These are phyloP conservation scores for Hygrophoropsis aurantiaca DNA, from an alignment of 768 basidiomycete genomes.

Conservation along the genomic window DNA sequence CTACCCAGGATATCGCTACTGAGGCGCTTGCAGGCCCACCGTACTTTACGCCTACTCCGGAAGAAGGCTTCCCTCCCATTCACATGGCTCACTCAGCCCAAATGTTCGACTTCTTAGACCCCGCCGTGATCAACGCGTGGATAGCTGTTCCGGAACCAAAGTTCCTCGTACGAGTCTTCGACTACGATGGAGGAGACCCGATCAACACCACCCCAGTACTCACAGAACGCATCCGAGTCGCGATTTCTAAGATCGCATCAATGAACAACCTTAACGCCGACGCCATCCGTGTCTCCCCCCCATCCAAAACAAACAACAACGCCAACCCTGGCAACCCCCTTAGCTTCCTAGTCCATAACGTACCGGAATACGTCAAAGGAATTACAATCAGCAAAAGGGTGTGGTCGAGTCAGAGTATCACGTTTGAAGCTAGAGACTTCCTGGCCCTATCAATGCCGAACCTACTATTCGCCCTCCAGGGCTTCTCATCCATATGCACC, in stretches of 20 bases:
- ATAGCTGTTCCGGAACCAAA: not conserved
- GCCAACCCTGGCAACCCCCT: not conserved
- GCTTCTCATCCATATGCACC: not conserved
- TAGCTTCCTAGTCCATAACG: not conserved
- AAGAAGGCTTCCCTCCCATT: not conserved
- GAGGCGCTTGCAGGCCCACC: not conserved
- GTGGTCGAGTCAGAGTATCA: not conserved
- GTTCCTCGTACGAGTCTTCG: not conserved
- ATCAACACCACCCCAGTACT: not conserved
- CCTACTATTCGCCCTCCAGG: not conserved
- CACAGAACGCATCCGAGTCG: not conserved
- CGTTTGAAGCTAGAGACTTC: not conserved
- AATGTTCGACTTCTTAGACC: not conserved
- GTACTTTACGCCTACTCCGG: not conserved
- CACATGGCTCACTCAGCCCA: not conserved
- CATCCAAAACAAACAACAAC: not conserved
- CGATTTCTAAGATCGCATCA: not conserved
- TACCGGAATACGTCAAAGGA: not conserved
- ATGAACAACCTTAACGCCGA: not conserved
- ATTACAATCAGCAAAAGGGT: not conserved
- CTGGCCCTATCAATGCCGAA: not conserved
- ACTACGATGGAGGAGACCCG: not conserved
- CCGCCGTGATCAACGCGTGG: not conserved
- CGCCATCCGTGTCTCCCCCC: not conserved
- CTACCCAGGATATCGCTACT: too few species aligned